These are phyloP conservation scores for Hymenoscyphus salicellus DNA, from an alignment of 2,329 filamentous ascomycete genomes.

Conservation along the genomic window DNA sequence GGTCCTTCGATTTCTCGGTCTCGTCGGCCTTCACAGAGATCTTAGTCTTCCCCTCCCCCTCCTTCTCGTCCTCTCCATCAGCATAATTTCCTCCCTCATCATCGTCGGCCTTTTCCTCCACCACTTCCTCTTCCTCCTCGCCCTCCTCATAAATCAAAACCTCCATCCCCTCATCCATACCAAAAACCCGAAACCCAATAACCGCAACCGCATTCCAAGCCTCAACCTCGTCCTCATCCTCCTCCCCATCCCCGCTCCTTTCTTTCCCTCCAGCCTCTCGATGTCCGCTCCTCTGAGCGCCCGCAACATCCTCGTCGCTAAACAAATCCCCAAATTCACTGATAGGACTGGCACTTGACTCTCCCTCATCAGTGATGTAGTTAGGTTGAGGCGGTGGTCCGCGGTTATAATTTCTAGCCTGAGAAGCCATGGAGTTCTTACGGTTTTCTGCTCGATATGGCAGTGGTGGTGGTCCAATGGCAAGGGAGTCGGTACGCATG, in stretches of 20 bases:
- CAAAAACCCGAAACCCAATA: constrained; percentile 43
- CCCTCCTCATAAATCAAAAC: constrained; percentile 26
- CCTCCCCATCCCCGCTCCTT: constrained; percentile 50
- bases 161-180: constrained; percentile 43
- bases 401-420: constrained; percentile 17
- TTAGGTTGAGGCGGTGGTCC: constrained; percentile 34
- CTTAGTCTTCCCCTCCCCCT: not conserved
- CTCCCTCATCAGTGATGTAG: constrained; percentile 43
- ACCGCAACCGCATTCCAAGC: constrained; percentile 45
- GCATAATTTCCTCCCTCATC: not conserved
- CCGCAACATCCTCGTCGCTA: constrained; percentile 50
- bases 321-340: constrained; percentile 59
- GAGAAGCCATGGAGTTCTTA: constrained; percentile 1
- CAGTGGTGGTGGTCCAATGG: constrained; percentile 10
- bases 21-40: too few relatives aligned
- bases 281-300: not conserved
- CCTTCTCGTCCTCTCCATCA: constrained; percentile 4
- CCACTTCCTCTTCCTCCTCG: constrained; percentile 27
- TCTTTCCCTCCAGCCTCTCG: constrained; percentile 48
- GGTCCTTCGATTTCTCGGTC: too few relatives aligned
- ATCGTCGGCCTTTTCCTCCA: constrained; percentile 22
- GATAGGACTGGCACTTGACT: constrained; percentile 59
- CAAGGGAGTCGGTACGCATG: constrained; percentile 6
- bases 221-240: constrained; percentile 38
- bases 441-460: not conserved